Evolutionary conservation across 2,329 filamentous ascomycete genomes (phyloP).

Genomic region (Escovopsis sp.): DNA sequence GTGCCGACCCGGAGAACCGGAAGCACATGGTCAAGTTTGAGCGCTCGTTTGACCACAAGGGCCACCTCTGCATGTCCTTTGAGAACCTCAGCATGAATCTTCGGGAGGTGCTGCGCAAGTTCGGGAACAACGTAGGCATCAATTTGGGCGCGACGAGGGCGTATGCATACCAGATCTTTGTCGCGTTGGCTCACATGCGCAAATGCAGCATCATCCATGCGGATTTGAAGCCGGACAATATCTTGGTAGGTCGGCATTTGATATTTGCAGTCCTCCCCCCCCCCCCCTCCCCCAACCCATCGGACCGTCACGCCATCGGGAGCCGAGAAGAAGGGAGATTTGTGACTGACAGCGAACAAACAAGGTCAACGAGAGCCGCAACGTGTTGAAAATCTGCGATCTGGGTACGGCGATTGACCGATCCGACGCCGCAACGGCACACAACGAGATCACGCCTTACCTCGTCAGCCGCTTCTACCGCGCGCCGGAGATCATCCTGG

Average conservation of each 20-base stretch:
- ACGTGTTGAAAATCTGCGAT: slow-evolving; percentile 86
- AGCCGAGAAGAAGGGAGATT: not conserved
- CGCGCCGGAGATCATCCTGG: slow-evolving; percentile 90
- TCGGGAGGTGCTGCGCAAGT: slow-evolving; percentile 88
- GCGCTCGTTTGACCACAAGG: slow-evolving; percentile 82
- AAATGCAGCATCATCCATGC: slow-evolving; percentile 91
- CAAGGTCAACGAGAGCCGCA: slow-evolving; percentile 63
- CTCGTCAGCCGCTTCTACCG: slow-evolving; percentile 95
- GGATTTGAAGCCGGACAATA: slow-evolving; percentile 95
- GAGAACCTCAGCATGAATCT: slow-evolving; percentile 90
- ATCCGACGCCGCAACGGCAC: slow-evolving; percentile 55
- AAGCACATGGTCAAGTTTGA: slow-evolving; percentile 86
- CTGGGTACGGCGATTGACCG: slow-evolving; percentile 89
- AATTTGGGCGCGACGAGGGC: slow-evolving; percentile 74
- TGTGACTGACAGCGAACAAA: not conserved
- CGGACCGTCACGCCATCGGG: too few species aligned
- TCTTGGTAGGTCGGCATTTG: slow-evolving; percentile 43
- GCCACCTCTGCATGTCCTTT: slow-evolving; percentile 91
- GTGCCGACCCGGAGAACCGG: slow-evolving; percentile 73
- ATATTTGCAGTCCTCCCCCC: not conserved
- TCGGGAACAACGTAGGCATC: slow-evolving; percentile 86
- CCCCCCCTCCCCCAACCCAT: not conserved
- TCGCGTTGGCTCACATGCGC: slow-evolving; percentile 73
- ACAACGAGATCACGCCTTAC: slow-evolving; percentile 82
- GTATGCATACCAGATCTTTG: slow-evolving; percentile 90